These are phyloP conservation scores for Phaeosphaeria sp. DNA, from an alignment of 2,329 filamentous ascomycete genomes.

Conservation along the genomic window DNA sequence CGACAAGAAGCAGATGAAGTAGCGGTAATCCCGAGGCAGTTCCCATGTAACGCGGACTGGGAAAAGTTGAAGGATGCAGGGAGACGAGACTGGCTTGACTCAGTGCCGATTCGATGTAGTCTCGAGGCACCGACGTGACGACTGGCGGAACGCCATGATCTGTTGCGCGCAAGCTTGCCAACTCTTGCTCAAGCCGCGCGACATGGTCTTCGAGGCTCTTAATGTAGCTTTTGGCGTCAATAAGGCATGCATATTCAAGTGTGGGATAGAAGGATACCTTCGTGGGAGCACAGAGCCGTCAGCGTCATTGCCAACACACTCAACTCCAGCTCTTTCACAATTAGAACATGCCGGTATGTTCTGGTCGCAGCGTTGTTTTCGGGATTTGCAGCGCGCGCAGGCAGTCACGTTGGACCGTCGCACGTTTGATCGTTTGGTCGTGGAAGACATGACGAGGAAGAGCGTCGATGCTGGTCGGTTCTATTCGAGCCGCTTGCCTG, in stretches of 20 bases:
- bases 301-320: not conserved
- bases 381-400: not conserved
- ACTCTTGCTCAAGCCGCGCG: not conserved
- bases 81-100: not conserved
- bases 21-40: not conserved
- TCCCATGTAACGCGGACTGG: not conserved
- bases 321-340: not conserved
- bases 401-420: not conserved
- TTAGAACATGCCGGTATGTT: not conserved
- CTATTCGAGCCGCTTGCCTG: not conserved
- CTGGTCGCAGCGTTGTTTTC: not conserved
- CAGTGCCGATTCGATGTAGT: not conserved
- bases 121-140: not conserved
- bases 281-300: not conserved
- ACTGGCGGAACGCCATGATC: not conserved
- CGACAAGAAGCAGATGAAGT: not conserved
- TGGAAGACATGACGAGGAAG: not conserved
- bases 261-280: not conserved
- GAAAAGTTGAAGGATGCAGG: not conserved
- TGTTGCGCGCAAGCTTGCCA: not conserved
- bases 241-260: not conserved
- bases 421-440: not conserved
- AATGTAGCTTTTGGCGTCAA: not conserved
- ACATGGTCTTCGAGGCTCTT: not conserved
- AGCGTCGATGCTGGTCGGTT: not conserved